Base-by-base conservation (phyloP, 495 filamentous ascomycete species). In the Lophiostoma macrostomum region DNA sequence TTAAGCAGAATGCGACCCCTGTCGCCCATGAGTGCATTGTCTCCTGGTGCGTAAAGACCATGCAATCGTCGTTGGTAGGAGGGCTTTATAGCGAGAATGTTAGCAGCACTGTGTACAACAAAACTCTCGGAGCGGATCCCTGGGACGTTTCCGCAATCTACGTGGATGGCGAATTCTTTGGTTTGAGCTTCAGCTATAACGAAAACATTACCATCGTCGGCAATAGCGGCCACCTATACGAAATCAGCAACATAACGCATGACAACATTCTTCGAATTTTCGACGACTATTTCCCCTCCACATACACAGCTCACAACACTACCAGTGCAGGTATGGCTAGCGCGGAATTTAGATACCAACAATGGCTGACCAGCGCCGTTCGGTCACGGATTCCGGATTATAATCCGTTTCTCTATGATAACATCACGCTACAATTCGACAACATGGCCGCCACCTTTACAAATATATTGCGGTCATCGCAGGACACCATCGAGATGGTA, bases 401-500 rank as follows among this genome's bases (percentile, higher is more conserved):
- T 28, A 55, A 60, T 38, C 42, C 56, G 12, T 60, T 31, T 8
- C 20, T 38, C 23, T 45, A 27, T 19, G 18, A 47, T 27, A 60
- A 60, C 36, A 23, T 60, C n/a, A 47, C 40, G 18, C 13, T 20
- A 12, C 51, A 55, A 24, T n/a, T 55, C 22, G 56, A 55, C 19
- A 54, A 40, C 19, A 16, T 60, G 18, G 55, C 55, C 20, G 20
- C 28, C 16, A 41, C 22, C 23, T 16, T 60, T n/a, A 60, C 56
- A 11, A 43, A 47, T 38, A 31, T 55, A 18, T 16, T 60, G 16
- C 50, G 50, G 36, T 37, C 40, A 32, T 32, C 24, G 28, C 14
- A 16, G 22, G 36, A 12, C 18, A 29, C 20, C 14, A 44, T 35
- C 10, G 32, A 60, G 19, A 47, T 55, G 40, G 30, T 39, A 18